A percentile compares a stretch with the other conserved stretches of the same genome.
phyloP scores from a whole-genome alignment of 768 basidiomycete genomes.

The Sporobolomyces roseus region DNA sequence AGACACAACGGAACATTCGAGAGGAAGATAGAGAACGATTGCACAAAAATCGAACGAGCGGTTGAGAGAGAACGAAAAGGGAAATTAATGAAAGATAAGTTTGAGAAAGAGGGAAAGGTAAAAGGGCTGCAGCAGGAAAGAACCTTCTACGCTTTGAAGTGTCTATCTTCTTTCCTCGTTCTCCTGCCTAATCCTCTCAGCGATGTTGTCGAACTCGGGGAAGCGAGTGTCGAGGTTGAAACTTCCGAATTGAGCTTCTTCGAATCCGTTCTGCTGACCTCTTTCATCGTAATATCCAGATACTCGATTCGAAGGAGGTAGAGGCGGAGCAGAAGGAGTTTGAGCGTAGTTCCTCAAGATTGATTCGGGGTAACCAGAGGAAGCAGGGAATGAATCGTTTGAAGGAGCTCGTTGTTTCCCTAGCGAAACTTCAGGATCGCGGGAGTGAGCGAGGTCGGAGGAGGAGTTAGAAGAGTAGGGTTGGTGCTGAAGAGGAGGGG shows the following conservation, averaged over 20 bases:
- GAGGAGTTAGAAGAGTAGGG: too few relatives aligned
- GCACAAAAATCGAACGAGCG: too few relatives aligned
- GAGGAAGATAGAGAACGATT: too few relatives aligned
- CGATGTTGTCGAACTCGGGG: conserved; percentile 2
- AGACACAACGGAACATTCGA: too few relatives aligned
- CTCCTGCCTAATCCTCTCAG: not conserved
- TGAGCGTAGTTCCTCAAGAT: not conserved
- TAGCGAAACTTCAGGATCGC: conserved; percentile 9
- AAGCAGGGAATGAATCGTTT: not conserved
- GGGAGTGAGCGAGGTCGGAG: not conserved
- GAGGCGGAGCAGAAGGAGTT: not conserved
- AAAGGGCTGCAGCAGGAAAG: too few relatives aligned
- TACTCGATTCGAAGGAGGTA: not conserved
- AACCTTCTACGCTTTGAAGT: too few relatives aligned
- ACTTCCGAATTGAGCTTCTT: not conserved
- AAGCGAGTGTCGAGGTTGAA: conserved; percentile 6
- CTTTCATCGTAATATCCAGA: not conserved
- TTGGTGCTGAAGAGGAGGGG: too few relatives aligned
- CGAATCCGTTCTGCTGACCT: not conserved
- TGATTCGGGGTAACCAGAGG: not conserved
- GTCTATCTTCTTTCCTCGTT: not conserved
- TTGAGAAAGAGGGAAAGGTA: too few relatives aligned
- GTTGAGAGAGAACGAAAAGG: too few relatives aligned
- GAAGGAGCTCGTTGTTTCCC: conserved; percentile 13
- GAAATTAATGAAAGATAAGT: too few relatives aligned